Base-by-base conservation (phyloP, 805 yeast species). In the Candida incommunis region DNA sequence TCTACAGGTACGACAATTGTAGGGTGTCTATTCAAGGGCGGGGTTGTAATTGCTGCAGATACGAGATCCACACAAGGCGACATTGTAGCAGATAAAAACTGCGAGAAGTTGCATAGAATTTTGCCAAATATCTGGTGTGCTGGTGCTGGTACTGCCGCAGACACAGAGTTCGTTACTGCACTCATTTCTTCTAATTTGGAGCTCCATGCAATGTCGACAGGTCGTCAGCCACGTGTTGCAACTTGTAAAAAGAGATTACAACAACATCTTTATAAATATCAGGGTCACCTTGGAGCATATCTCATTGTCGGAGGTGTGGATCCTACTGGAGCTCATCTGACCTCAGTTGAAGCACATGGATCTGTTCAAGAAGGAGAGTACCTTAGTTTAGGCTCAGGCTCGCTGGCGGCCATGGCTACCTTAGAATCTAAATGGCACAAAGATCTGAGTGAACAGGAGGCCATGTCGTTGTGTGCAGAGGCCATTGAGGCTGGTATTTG, bases 131-230 rank as follows among this genome's bases (percentile, higher is more conserved):
- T 88, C 61, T 90, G 96, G 96, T 90, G 98, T 78, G 98, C 98
- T 44, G 98, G 98, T 58, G 98, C 98, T 2, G 98, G 98, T 64
- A 92, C 98, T n/a, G 98, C 98, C 24, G 97, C 98, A 4, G 98
- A 92, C 62, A 92, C 96, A 11, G 97, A 92, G 63, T 86, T 87
- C 78, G 97, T 92, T 34, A 92, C 98, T 3, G 95, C 87, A 63
- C 71, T 92, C 59, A 87, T 87, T 54, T 77, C 86, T 29, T 84
- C 95, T 31, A 88, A 90, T 62, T 69, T 92, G 51, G 98, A 92
- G 65, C 70, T 92, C 50, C 98, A 90, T 64, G 71, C 94, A 5
- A 69, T 87, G 65, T 78, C 82, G 55, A 79, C 90, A 26, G 78
- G 78, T 48, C 78, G 97, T 54, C 77, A 79, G 54, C 97, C 98